phyloP scores from a whole-genome alignment of 768 basidiomycete species.

The Lentinula sp. region DNA sequence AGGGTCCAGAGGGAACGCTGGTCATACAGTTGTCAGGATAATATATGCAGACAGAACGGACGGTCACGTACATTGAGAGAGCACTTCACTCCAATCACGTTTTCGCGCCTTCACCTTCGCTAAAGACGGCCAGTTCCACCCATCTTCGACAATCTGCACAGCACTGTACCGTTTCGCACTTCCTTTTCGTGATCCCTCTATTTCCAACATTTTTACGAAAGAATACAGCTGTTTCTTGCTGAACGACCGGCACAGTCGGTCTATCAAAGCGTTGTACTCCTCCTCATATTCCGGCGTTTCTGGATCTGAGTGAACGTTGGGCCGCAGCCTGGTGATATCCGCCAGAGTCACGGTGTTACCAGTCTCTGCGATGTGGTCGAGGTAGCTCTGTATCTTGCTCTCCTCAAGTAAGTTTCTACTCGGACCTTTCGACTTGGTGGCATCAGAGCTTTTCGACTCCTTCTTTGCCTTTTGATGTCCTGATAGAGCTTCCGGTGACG shows the following conservation, averaged over 20 bases:
- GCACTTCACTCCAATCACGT: slow-evolving; percentile 43
- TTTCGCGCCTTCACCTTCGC: slow-evolving; percentile 42
- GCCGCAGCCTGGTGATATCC: slow-evolving; percentile 58
- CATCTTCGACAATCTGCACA: slow-evolving; percentile 51
- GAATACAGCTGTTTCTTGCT: slow-evolving; percentile 52
- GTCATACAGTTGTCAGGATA: not conserved
- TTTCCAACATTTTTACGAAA: slow-evolving; percentile 29
- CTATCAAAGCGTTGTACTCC: slow-evolving; percentile 48
- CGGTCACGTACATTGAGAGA: slow-evolving; percentile 35
- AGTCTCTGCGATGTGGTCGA: slow-evolving; percentile 44
- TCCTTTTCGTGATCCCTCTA: slow-evolving; percentile 36
- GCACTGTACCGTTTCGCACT: slow-evolving; percentile 33
- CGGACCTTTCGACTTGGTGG: not conserved
- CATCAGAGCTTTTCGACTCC: not conserved
- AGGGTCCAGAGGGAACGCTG: slow-evolving; percentile 53
- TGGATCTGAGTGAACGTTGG: slow-evolving; percentile 30
- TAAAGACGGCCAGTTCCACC: slow-evolving; percentile 68
- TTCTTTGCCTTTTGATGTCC: not conserved
- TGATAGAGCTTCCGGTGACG: not conserved
- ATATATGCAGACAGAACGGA: slow-evolving; percentile 5
- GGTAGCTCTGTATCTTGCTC: slow-evolving; percentile 48
- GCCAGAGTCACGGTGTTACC: slow-evolving; percentile 44
- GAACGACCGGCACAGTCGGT: slow-evolving; percentile 56
- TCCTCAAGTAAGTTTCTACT: slow-evolving; percentile 28
- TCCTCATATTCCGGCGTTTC: slow-evolving; percentile 40